Conservation (phyloP, 2,329 filamentous ascomycete genomes). For the Phialemonium atrogriseum region DNA sequence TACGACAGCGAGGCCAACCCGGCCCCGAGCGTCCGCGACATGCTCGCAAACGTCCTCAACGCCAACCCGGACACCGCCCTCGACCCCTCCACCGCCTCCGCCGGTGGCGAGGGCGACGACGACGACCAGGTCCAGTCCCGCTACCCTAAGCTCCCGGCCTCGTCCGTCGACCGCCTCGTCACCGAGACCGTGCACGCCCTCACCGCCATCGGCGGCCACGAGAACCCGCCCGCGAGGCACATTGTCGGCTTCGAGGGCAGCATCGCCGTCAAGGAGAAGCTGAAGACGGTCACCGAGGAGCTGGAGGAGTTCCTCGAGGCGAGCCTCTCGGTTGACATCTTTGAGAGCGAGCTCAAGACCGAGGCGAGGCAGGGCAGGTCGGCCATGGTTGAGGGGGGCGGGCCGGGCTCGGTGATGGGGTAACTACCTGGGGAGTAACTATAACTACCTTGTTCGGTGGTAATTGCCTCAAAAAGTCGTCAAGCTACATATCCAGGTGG, state of each 20-base stretch:
- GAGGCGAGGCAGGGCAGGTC: slow-evolving; percentile 35
- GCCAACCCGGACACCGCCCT: slow-evolving; percentile 58
- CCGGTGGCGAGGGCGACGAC: too few species aligned
- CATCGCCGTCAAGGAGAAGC: slow-evolving; percentile 83
- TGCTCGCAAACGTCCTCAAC: slow-evolving; percentile 73
- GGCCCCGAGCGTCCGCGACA: slow-evolving; percentile 74
- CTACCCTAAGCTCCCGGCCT: slow-evolving; percentile 64
- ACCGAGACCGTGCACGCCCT: slow-evolving; percentile 87
- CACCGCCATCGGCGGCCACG: slow-evolving; percentile 86
- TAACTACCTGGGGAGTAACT: too few species aligned
- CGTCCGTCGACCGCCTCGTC: slow-evolving; percentile 65
- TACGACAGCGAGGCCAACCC: slow-evolving; percentile 60
- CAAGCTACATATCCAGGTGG: too few species aligned
- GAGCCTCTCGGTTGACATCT: slow-evolving; percentile 76
- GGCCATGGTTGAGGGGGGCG: slow-evolving; percentile 1
- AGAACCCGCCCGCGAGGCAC: slow-evolving; percentile 88
- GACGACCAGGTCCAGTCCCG: slow-evolving; percentile 48
- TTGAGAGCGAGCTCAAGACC: slow-evolving; percentile 45
- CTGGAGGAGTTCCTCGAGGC: slow-evolving; percentile 92
- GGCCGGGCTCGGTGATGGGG: too few species aligned
- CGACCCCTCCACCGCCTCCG: slow-evolving; percentile 22
- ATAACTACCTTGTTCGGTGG: too few species aligned
- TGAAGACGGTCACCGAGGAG: slow-evolving; percentile 94
- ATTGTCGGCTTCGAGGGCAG: slow-evolving; percentile 90
- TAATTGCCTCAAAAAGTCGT: too few species aligned